A percentile compares a stretch with the other conserved stretches of the same genome.
These are phyloP conservation scores for Fusarium sp. DNA, from an alignment of 2,329 filamentous ascomycete species.

Conservation along the genomic window DNA sequence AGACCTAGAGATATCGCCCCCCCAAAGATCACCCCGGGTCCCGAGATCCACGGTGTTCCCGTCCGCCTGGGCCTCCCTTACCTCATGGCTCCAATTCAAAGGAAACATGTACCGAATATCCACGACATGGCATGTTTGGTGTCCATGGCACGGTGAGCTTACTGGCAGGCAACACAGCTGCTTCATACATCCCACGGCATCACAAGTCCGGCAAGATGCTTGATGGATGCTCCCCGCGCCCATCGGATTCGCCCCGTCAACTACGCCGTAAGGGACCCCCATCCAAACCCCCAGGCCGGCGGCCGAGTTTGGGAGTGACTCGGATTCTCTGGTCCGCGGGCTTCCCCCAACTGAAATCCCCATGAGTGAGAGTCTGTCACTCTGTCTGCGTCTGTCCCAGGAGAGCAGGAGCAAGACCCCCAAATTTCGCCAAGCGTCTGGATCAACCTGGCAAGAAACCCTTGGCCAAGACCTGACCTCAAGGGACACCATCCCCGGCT, in stretches of 20 bases:
- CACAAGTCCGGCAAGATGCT: constrained; percentile 24
- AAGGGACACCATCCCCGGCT: constrained; percentile 8
- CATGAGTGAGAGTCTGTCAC: background rate
- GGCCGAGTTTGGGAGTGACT: constrained; percentile 20
- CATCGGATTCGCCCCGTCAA: constrained; percentile 33
- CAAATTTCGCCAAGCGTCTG: constrained; percentile 27
- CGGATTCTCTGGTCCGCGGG: constrained; percentile 32
- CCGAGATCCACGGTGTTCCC: constrained; percentile 37
- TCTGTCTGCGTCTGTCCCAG: background rate
- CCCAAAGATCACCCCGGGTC: constrained; percentile 26
- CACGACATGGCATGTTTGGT: constrained; percentile 32
- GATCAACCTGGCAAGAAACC: constrained; percentile 13
- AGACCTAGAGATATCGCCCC: constrained; percentile 18
- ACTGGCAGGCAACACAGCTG: constrained; percentile 9
- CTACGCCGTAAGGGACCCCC: background rate
- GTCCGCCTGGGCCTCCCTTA: constrained; percentile 24
- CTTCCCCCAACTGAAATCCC: constrained; percentile 13
- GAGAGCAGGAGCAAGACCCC: constrained; percentile 15
- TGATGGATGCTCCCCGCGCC: constrained; percentile 26
- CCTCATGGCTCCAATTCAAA: constrained; percentile 3
- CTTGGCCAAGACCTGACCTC: constrained; percentile 23
- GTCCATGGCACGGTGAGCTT: constrained; percentile 27
- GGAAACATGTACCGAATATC: constrained; percentile 26
- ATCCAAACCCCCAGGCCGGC: constrained; percentile 8
- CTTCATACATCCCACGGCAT: constrained; percentile 23